Evolutionary conservation across 1,139 yeast genomes (phyloP), one percentile per base, ranked within the genome.

Genomic region (Blastobotrys petasosporus): DNA sequence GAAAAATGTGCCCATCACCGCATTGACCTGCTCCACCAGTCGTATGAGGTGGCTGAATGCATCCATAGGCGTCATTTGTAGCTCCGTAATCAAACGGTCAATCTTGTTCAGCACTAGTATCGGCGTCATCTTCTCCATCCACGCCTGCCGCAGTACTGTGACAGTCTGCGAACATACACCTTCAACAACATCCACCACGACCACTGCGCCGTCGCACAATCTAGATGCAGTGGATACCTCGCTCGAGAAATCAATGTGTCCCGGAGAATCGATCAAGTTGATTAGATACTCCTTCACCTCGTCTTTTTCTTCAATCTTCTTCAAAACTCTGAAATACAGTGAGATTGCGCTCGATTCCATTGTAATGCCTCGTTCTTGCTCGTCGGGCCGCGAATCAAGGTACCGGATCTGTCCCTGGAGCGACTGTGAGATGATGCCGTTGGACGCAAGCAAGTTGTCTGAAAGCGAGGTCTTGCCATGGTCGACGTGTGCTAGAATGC

Each of bases 131-230:
- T 85, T 82, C 61, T 94, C 98, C 4, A 83, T 78, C 97, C 98
- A 92, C 47, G 96, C 87, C 63, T 94, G 98, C 59, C 97, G 77
- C 50, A 94, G 70, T 1, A 94, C 98, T 23, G 94, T 90, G 8
- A 92, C 86, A 0, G 98, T 94, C 63, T 92, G 98, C 0, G 96
- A 88, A 60, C 97, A 88, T 0, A 94, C 97, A 30, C 99, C 99
- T 67, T 94, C 99, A 2, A 94, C 96, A 2, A 86, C 97, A 64
- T 92, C 98, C 1, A 94, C 96, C 16, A 94, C 71, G 0, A 94
- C 94, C 4, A 94, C 83, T 0, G 97, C 97, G 32, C 97, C 97
- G 63, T 94, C 99, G 67, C 97, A 94, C 42, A 94, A 70, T 60
- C 98, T 74, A 1, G 97, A 87, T 0, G 97, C 95, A 0, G 96